Conservation (phyloP, 768 basidiomycete genomes). For the Harrya chromipes region DNA sequence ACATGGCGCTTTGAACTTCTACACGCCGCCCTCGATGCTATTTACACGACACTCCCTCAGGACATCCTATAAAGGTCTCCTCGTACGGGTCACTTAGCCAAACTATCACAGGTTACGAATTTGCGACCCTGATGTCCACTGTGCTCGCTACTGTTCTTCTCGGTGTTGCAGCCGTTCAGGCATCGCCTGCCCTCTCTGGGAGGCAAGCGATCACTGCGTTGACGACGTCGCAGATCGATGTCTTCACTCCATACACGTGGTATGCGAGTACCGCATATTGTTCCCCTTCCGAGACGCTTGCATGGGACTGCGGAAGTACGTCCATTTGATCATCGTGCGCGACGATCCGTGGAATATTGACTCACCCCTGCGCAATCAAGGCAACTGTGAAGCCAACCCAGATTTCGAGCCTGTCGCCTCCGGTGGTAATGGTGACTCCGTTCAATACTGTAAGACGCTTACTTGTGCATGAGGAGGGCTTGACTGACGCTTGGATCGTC, state of each 20-base stretch:
- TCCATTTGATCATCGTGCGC: neutral
- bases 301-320: constrained; percentile 57
- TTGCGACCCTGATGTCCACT: constrained; percentile 6
- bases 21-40: too few relatives aligned
- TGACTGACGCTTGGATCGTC: neutral
- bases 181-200: constrained; percentile 25
- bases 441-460: constrained; percentile 40
- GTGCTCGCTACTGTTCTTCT: constrained; percentile 16
- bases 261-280: constrained; percentile 55
- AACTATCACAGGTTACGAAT: too few relatives aligned
- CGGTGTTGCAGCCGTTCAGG: constrained; percentile 5
- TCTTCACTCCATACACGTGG: constrained; percentile 47
- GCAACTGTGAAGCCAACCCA: constrained; percentile 46
- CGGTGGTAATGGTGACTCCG: constrained; percentile 42
- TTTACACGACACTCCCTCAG: too few relatives aligned
- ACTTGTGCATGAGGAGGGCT: neutral
- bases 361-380: constrained; percentile 18
- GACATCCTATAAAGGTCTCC: too few relatives aligned
- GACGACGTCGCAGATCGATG: constrained; percentile 37
- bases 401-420: constrained; percentile 44
- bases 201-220: constrained; percentile 40
- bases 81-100: too few relatives aligned
- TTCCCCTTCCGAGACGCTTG: constrained; percentile 36
- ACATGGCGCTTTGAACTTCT: too few relatives aligned
- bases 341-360: neutral